Evolutionary conservation across 129 eudicot genomes (phyloP).

Genomic region (Apium graveolens): DNA sequence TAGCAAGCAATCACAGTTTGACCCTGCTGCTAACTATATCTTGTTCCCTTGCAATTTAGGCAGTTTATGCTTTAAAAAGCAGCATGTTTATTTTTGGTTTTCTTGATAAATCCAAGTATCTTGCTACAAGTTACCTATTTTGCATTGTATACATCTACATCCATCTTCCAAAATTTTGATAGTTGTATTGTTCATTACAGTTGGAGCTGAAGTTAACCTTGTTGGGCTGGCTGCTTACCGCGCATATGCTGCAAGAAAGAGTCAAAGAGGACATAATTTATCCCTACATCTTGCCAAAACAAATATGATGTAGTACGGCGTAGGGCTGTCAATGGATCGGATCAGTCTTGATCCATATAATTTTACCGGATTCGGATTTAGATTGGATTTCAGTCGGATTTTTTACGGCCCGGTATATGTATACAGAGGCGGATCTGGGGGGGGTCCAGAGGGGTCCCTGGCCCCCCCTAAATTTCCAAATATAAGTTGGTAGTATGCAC

Average conservation of each 20-base stretch:
- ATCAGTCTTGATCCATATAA: no score
- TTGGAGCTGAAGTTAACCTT: slow-evolving; percentile 81
- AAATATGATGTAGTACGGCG: neutral
- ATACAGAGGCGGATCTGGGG: no score
- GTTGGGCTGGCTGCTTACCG: slow-evolving; percentile 90
- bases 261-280: slow-evolving; percentile 12
- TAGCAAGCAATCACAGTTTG: neutral
- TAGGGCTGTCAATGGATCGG: no score
- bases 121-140: neutral
- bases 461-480: no score
- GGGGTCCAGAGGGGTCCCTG: no score
- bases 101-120: neutral
- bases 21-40: neutral
- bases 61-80: neutral
- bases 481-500: no score
- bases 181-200: slow-evolving; percentile 22
- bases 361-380: no score
- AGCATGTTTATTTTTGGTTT: neutral
- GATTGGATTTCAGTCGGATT: no score
- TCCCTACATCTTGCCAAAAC: neutral
- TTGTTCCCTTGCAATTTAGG: neutral
- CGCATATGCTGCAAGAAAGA: slow-evolving; percentile 80
- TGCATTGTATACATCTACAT: neutral
- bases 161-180: neutral
- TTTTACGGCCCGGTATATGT: no score